phyloP scores from a whole-genome alignment of 1,139 yeast species.

The Yamadazyma oceani region DNA sequence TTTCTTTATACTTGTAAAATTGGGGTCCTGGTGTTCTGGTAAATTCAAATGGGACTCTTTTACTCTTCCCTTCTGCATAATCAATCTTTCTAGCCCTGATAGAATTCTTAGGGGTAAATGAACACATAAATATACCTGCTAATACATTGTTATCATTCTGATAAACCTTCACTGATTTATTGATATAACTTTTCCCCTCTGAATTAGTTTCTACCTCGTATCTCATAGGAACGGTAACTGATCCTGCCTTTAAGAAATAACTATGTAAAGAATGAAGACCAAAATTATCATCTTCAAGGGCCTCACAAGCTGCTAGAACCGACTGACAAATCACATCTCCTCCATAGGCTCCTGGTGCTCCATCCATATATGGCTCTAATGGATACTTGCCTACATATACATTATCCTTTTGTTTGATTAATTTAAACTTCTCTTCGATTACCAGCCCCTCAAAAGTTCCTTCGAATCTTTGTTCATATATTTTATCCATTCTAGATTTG shows the following conservation, averaged over 20 bases:
- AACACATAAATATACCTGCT: slow-evolving; percentile 31
- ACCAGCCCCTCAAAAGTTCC: slow-evolving; percentile 15
- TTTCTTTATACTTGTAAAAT: slow-evolving; percentile 25
- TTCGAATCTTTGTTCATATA: slow-evolving; percentile 17
- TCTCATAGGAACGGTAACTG: slow-evolving; percentile 25
- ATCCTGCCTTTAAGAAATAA: slow-evolving; percentile 37
- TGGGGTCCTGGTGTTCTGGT: slow-evolving; percentile 26
- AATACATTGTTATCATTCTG: slow-evolving; percentile 30
- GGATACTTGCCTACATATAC: slow-evolving; percentile 35
- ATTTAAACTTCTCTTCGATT: slow-evolving; percentile 24
- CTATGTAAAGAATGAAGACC: slow-evolving; percentile 44
- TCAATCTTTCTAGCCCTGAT: slow-evolving; percentile 14
- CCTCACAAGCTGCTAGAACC: slow-evolving; percentile 38
- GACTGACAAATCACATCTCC: slow-evolving; percentile 42
- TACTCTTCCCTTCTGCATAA: slow-evolving; percentile 16
- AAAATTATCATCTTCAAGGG: slow-evolving; percentile 38
- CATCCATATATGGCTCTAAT: slow-evolving; percentile 31
- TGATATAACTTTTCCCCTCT: slow-evolving; percentile 33
- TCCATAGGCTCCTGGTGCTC: slow-evolving; percentile 41
- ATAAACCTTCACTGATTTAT: slow-evolving; percentile 27
- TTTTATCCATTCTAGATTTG: slow-evolving; percentile 13
- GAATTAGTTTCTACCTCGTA: slow-evolving; percentile 30
- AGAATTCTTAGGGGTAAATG: slow-evolving; percentile 33
- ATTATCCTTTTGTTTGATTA: slow-evolving; percentile 12
- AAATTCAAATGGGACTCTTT: slow-evolving; percentile 32